These are phyloP conservation scores for Colletotrichum karsti DNA, from an alignment of 2,329 filamentous ascomycete genomes.

Conservation along the genomic window DNA sequence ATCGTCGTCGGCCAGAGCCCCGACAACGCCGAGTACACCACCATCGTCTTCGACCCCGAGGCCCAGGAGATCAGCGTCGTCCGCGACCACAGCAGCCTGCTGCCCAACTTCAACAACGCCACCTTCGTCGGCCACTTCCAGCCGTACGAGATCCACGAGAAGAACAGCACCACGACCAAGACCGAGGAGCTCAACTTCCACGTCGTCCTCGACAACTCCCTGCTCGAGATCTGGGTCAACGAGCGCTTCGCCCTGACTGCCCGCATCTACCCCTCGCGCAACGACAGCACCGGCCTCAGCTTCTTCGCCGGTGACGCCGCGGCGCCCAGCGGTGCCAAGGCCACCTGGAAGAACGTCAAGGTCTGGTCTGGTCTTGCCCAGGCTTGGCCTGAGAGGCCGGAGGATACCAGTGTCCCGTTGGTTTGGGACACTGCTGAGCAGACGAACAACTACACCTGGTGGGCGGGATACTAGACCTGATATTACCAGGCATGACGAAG, in stretches of 20 bases:
- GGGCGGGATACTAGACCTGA: conserved; percentile 20
- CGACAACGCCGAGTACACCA: conserved; percentile 24
- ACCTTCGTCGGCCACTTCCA: conserved; percentile 27
- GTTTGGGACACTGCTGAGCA: conserved; percentile 27
- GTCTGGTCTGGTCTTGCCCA: conserved; percentile 24
- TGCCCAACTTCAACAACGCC: conserved; percentile 28
- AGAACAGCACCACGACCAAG: not conserved
- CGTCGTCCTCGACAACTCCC: conserved; percentile 23
- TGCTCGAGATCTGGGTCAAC: conserved; percentile 31
- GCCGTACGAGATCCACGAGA: conserved; percentile 15
- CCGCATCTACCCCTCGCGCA: conserved; percentile 30
- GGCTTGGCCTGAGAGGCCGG: conserved; percentile 29
- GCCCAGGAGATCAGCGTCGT: conserved; percentile 17
- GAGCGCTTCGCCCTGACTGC: conserved; percentile 29
- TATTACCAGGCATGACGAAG: not conserved
- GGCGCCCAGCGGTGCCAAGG: not conserved
- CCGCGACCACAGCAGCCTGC: conserved; percentile 27
- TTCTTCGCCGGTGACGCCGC: conserved; percentile 23
- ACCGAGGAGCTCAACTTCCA: conserved; percentile 26
- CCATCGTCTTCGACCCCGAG: conserved; percentile 23
- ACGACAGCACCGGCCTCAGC: conserved; percentile 28
- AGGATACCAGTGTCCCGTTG: conserved; percentile 20
- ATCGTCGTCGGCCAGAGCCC: conserved; percentile 29
- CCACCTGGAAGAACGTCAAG: conserved; percentile 22
- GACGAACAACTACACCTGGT: conserved; percentile 28